These are phyloP conservation scores for Trypanosoma mega DNA, from an alignment of 208 protist species.

Conservation along the genomic window DNA sequence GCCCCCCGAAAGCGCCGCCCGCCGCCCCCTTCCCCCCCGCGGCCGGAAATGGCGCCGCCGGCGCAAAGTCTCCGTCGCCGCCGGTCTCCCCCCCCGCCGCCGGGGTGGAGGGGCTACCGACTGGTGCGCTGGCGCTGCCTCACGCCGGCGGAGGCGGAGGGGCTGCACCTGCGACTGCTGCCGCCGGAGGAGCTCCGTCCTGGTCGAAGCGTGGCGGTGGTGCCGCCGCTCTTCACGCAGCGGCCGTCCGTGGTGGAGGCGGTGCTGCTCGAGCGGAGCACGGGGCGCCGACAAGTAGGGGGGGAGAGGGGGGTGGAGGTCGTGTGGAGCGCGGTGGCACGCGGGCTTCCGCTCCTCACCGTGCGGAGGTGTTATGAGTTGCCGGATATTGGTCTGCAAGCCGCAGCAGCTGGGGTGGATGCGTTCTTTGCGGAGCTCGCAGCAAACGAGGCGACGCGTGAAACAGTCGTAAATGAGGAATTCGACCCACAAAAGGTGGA, in stretches of 20 bases:
- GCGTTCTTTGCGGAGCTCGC: constrained; percentile 42
- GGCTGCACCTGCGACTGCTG: constrained; percentile 40
- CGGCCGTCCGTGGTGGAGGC: constrained; percentile 64
- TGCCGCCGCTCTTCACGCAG: constrained; percentile 61
- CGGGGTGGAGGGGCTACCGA: constrained; percentile 49
- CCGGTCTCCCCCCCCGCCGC: neutral
- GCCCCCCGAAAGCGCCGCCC: constrained; percentile 49
- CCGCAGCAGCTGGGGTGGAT: constrained; percentile 48
- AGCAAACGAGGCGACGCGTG: neutral
- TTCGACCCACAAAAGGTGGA: too few relatives aligned
- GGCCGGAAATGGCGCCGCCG: neutral
- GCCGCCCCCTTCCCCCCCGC: constrained; percentile 43
- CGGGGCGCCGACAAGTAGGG: neutral
- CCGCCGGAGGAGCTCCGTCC: constrained; percentile 32
- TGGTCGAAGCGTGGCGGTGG: constrained; percentile 58
- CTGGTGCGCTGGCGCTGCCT: constrained; percentile 60
- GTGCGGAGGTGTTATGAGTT: constrained; percentile 56
- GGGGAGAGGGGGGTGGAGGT: neutral
- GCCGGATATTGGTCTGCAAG: constrained; percentile 26
- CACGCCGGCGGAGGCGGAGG: constrained; percentile 35
- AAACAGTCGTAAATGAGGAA: neutral
- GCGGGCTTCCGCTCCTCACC: constrained; percentile 53
- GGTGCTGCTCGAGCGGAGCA: constrained; percentile 49
- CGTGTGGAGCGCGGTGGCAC: constrained; percentile 62
- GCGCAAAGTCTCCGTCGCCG: neutral